Percentiles rank a stretch among this genome's conserved stretches.
Conservation (phyloP, 2,329 filamentous ascomycete species). For the Neoscytalidium dimidiatum region DNA sequence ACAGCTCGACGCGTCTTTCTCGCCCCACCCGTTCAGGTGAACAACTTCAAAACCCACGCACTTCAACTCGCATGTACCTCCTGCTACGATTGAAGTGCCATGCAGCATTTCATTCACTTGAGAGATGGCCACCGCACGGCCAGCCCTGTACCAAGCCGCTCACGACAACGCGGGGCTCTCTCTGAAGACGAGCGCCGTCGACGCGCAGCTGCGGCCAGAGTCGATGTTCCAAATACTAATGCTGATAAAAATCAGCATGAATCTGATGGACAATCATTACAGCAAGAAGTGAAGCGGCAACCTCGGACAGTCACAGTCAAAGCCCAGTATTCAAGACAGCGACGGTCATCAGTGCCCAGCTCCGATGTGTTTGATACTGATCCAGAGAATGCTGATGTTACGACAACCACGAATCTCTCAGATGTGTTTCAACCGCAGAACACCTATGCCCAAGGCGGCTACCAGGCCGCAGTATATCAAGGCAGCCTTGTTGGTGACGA, state of each 20-base stretch:
- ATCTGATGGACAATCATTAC: background rate
- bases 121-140: background rate
- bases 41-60: background rate
- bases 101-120: background rate
- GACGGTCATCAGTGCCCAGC: background rate
- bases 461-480: background rate
- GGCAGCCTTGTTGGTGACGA: background rate
- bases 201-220: background rate
- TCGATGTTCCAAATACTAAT: background rate
- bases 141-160: background rate
- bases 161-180: background rate
- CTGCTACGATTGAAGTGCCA: background rate
- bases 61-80: background rate
- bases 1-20: background rate
- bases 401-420: background rate
- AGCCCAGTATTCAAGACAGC: background rate
- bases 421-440: background rate
- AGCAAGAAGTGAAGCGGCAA: background rate
- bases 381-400: slow-evolving; percentile 11
- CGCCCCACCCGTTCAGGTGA: background rate
- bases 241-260: background rate
- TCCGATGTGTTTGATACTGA: slow-evolving; percentile 13
- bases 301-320: background rate
- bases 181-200: background rate
- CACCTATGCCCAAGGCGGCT: background rate